A percentile compares a stretch with the other conserved stretches of the same genome.
phyloP scores from a whole-genome alignment of 1,284 basidiomycete species.

The Fomitopsis betulina region DNA sequence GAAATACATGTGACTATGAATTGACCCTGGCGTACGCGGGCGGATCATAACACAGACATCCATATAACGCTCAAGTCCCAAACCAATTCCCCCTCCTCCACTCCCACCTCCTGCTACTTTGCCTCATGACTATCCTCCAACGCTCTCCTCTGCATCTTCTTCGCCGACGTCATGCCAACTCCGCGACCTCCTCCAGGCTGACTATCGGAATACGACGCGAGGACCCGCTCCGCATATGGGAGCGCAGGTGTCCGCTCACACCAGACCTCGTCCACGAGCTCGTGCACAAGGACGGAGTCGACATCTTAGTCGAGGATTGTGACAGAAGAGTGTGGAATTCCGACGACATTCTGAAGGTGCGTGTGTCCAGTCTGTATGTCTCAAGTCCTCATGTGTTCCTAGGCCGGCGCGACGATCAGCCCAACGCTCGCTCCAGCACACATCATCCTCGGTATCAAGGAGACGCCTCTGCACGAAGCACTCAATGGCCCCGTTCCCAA shows the following conservation, averaged over 20 bases:
- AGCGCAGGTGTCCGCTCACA: conserved; percentile 79
- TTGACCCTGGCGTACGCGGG: no score
- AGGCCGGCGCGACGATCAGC: conserved; percentile 76
- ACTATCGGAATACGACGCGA: conserved; percentile 73
- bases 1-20: no score
- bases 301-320: conserved; percentile 74
- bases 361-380: conserved; percentile 14
- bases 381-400: not conserved
- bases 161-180: conserved; percentile 6
- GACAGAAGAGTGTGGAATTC: conserved; percentile 69
- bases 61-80: not conserved
- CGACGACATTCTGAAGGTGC: conserved; percentile 62
- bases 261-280: conserved; percentile 68
- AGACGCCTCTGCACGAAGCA: conserved; percentile 68
- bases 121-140: conserved; percentile 21
- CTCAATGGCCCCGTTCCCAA: conserved; percentile 39
- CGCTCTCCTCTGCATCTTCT: conserved; percentile 19
- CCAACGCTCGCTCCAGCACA: conserved; percentile 60
- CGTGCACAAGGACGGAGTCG: conserved; percentile 49
- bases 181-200: conserved; percentile 17
- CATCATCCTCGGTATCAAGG: conserved; percentile 85
- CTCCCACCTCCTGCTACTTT: not conserved
- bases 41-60: not conserved
- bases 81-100: not conserved
- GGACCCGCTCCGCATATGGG: conserved; percentile 80